Evolutionary conservation across 2,329 filamentous ascomycete species (phyloP).

Genomic region (Aspergillaceae sp.): DNA sequence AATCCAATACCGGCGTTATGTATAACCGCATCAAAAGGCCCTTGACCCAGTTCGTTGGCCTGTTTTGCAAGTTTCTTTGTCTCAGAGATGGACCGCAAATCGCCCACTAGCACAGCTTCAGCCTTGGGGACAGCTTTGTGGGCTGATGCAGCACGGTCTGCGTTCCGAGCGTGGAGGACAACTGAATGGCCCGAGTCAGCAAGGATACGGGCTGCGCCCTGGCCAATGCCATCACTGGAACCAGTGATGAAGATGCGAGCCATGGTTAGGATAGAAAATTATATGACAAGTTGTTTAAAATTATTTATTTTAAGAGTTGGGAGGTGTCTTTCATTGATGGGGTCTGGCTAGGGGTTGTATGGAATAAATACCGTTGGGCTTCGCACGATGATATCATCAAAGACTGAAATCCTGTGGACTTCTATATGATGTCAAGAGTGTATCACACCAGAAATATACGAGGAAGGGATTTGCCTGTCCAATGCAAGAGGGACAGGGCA

Average conservation of each 20-base stretch:
- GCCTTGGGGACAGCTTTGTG: constrained; percentile 42
- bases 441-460: too few species aligned
- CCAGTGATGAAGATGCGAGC: constrained; percentile 45
- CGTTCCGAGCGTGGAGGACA: constrained; percentile 49
- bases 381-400: too few species aligned
- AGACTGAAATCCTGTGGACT: too few species aligned
- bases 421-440: too few species aligned
- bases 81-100: constrained; percentile 45
- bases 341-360: too few species aligned
- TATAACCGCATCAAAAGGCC: constrained; percentile 47
- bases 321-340: too few species aligned
- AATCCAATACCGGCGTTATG: constrained; percentile 50
- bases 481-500: too few species aligned
- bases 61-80: constrained; percentile 45
- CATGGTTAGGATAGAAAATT: neutral
- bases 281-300: too few species aligned
- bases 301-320: too few species aligned
- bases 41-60: constrained; percentile 36
- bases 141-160: constrained; percentile 45
- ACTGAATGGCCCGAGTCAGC: constrained; percentile 47
- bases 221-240: constrained; percentile 50
- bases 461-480: too few species aligned
- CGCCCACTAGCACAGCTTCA: constrained; percentile 44
- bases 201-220: constrained; percentile 43
- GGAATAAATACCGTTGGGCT: too few species aligned